These are phyloP conservation scores for Hyparrhenia diplandra DNA, from an alignment of 176 grass and related monocot genomes.

Conservation along the genomic window DNA sequence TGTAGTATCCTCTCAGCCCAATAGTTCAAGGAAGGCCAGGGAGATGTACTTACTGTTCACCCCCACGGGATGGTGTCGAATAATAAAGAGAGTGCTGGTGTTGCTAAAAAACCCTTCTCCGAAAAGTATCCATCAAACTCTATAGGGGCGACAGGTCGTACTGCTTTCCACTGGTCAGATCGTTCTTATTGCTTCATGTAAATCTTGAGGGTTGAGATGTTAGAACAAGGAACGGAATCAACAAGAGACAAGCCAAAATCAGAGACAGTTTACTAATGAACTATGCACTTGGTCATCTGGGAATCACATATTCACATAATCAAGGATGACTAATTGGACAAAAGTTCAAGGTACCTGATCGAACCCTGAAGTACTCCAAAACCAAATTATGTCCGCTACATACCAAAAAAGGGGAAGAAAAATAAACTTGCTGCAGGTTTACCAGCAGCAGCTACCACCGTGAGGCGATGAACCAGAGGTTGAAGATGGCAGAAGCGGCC, in stretches of 20 bases:
- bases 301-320: not conserved
- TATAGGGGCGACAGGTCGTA: too few species aligned
- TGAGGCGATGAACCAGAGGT: slow-evolving; percentile 76
- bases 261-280: not conserved
- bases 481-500: slow-evolving; percentile 70
- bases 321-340: not conserved
- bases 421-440: not conserved
- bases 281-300: not conserved
- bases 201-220: not conserved
- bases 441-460: not conserved
- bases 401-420: too few species aligned
- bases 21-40: too few species aligned
- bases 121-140: too few species aligned
- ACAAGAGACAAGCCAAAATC: not conserved
- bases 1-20: not conserved
- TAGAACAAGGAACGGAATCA: not conserved
- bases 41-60: too few species aligned
- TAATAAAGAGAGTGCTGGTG: too few species aligned
- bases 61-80: too few species aligned
- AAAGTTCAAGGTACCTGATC: not conserved
- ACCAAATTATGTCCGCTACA: not conserved
- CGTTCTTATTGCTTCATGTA: not conserved
- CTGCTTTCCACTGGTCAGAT: not conserved
- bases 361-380: not conserved
- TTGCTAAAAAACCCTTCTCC: too few species aligned